Percentiles rank a stretch among this genome's conserved stretches.
These are phyloP conservation scores for Mycena metata DNA, from an alignment of 768 basidiomycete genomes.

Conservation along the genomic window DNA sequence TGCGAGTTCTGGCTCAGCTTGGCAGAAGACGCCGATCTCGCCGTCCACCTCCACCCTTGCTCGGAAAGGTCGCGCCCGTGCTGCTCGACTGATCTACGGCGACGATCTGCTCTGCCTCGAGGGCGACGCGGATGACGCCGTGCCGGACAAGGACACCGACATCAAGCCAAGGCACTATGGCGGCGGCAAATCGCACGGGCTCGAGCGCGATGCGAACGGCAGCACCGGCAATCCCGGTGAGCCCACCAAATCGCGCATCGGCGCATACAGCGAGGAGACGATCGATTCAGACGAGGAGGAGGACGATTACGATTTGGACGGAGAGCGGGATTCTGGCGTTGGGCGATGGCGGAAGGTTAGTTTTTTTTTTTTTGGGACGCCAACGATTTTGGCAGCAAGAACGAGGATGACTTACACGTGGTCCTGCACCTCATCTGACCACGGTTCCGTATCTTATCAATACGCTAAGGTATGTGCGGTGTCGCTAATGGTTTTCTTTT, in stretches of 20 bases:
- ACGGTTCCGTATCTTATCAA: conserved; percentile 94
- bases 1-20: conserved; percentile 99
- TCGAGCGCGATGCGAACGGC: conserved; percentile 63
- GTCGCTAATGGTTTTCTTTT: background rate
- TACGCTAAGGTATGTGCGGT: conserved; percentile 76
- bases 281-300: conserved; percentile 90
- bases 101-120: conserved; percentile 97
- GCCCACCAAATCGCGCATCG: conserved; percentile 58
- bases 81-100: conserved; percentile 94
- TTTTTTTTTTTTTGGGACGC: too few relatives aligned
- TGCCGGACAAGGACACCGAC: conserved; percentile 94
- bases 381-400: background rate
- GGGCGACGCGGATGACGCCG: conserved; percentile 89
- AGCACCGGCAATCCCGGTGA: conserved; percentile 54
- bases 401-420: conserved; percentile 25
- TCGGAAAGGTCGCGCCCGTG: conserved; percentile 93
- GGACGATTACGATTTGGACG: conserved; percentile 84
- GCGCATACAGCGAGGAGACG: conserved; percentile 86
- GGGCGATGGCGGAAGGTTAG: too few relatives aligned
- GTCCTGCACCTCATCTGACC: conserved; percentile 92
- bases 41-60: conserved; percentile 83
- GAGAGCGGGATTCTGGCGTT: conserved; percentile 97
- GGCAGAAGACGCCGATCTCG: conserved; percentile 93
- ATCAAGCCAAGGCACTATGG: conserved; percentile 97
- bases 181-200: conserved; percentile 71